A percentile compares a stretch with the other conserved stretches of the same genome.
phyloP scores from a whole-genome alignment of 2,329 filamentous ascomycete species.

The Pseudogymnoascus sp. region DNA sequence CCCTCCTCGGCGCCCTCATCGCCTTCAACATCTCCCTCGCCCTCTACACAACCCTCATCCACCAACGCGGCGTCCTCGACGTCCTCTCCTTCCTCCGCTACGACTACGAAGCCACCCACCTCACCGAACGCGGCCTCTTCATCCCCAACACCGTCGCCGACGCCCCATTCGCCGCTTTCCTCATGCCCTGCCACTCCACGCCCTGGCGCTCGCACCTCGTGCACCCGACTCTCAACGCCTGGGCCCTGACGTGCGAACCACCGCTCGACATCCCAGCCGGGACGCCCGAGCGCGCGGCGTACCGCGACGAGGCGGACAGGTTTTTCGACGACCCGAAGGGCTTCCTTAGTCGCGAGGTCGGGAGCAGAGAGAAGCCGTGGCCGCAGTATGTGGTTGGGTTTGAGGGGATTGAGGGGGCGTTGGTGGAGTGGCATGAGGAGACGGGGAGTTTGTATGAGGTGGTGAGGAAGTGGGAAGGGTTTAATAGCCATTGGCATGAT shows the following conservation, averaged over 20 bases:
- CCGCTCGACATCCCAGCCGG: slow-evolving; percentile 61
- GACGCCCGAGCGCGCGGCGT: slow-evolving; percentile 53
- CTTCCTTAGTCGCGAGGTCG: slow-evolving; percentile 43
- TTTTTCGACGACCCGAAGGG: slow-evolving; percentile 65
- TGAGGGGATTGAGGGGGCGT: slow-evolving; percentile 45
- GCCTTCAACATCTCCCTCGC: slow-evolving; percentile 63
- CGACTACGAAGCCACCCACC: slow-evolving; percentile 57
- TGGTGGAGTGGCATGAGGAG: slow-evolving; percentile 39
- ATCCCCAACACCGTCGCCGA: slow-evolving; percentile 23
- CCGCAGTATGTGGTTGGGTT: slow-evolving; percentile 57
- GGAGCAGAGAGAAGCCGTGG: slow-evolving; percentile 31
- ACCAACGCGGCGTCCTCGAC: slow-evolving; percentile 72
- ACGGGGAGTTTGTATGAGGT: slow-evolving; percentile 37
- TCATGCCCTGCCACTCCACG: slow-evolving; percentile 94
- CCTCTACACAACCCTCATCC: slow-evolving; percentile 65
- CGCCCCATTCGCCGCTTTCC: slow-evolving; percentile 65
- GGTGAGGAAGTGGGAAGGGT: slow-evolving; percentile 46
- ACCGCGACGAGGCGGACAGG: slow-evolving; percentile 82
- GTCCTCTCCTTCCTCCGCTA: slow-evolving; percentile 70
- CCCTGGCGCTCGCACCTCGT: slow-evolving; percentile 88
- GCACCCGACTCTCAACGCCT: slow-evolving; percentile 65
- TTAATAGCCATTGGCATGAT: slow-evolving; percentile 57
- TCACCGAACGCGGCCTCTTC: slow-evolving; percentile 32
- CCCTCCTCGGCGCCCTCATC: slow-evolving; percentile 51
- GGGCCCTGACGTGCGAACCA: slow-evolving; percentile 85